A percentile compares a stretch with the other conserved stretches of the same genome.
These are phyloP conservation scores for Coleophoma eucalyptorum DNA, from an alignment of 2,329 filamentous ascomycete genomes.

Conservation along the genomic window DNA sequence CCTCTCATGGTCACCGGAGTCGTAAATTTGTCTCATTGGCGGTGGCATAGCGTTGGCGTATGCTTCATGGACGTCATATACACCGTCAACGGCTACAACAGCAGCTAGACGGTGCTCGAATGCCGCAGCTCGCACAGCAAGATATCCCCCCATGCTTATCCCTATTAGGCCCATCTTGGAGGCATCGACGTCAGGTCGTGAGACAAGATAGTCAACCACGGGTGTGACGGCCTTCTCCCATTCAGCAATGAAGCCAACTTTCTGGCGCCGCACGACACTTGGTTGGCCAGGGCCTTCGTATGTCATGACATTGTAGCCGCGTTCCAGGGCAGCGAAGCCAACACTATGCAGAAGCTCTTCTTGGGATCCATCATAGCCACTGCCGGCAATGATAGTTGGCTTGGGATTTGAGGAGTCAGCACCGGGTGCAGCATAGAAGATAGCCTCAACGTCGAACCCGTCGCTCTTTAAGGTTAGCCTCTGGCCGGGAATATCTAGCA, in stretches of 20 bases:
- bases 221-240: conserved; percentile 38
- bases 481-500: conserved; percentile 31
- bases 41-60: no score
- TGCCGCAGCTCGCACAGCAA: no score
- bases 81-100: no score
- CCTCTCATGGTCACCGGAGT: no score
- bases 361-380: conserved; percentile 38
- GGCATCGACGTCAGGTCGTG: no score
- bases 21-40: no score
- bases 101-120: no score
- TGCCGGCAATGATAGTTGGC: conserved; percentile 37
- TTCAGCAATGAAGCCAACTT: conserved; percentile 38
- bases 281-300: conserved; percentile 44
- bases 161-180: no score
- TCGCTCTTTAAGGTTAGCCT: conserved; percentile 26
- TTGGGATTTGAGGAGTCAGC: conserved; percentile 9
- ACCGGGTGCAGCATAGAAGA: conserved; percentile 28
- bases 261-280: conserved; percentile 34
- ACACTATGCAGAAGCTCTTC: conserved; percentile 38
- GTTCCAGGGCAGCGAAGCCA: conserved; percentile 29
- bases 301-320: conserved; percentile 39
- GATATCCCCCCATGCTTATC: no score
- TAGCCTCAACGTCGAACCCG: conserved; percentile 31
- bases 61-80: no score
- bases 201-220: no score